Evolutionary conservation across 257 asterid genomes (phyloP), one percentile per base, ranked within the genome.

Genomic region (Rauvolfia tetraphylla): DNA sequence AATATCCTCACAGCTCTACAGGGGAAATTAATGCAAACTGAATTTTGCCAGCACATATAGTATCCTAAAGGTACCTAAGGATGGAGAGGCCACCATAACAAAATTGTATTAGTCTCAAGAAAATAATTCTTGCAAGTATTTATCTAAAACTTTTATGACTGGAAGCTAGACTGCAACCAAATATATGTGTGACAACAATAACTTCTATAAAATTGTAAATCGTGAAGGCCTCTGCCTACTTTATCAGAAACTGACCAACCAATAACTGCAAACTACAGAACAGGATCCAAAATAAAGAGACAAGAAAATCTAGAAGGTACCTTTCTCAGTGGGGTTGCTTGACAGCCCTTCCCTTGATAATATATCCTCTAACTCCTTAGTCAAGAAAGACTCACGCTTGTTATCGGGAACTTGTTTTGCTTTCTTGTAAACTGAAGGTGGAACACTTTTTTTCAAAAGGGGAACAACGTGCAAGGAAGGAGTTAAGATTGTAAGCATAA

Each of bases 301-400:
- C 46, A 48, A 25, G 20, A 73, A 78, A 51, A 33, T 41, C 38
- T 57, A 17, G 10, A 31, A 44, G 41, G 81, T 86, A 92, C 99
- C 99, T 93, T 91, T 93, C 83, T 95, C 99, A n/a, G 84, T 59
- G 44, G 99, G 97, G 83, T 88, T 85, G 61, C 77, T 79, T 23
- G 99, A 91, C 68, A 95, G 87, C 71, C 99, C 97, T 90, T 95
- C 99, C 82, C 85, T 89, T 53, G 90, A 80, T 71, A 95, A 95
- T 79, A 95, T 83, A 66, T 75, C 90, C 84, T 95, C 94, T 81
- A 95, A 82, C 89, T 91, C 98, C 89, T 90, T 87, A 67, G 83
- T 80, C 79, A 95, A 62, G 85, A 90, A 85, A 76, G 88, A 90
- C 87, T 93, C 98, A 25, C 96, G 90, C 73, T 91, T 81, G 83